Base-by-base conservation (phyloP, 257 asterid genomes). In the Salvia rosmarinus region DNA sequence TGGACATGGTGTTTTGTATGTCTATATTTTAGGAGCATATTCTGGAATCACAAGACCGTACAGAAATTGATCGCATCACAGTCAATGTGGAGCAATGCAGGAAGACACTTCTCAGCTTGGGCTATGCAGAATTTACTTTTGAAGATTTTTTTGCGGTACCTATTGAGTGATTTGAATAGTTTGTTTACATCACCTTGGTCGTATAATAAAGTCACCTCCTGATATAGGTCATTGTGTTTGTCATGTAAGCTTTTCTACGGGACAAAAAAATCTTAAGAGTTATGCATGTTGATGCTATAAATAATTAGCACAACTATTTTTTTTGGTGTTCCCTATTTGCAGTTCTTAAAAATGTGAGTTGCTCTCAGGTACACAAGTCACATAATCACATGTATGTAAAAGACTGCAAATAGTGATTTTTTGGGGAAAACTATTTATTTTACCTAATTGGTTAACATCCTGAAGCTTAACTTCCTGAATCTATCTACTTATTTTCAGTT, bases 101-200 rank as follows among this genome's bases (percentile, higher is more conserved):
- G 78, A 87, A 78, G 82, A 88, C 97, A 59, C 99, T 95, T 64
- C 92, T 78, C 74, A 81, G 83, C 77, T 87, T 95, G 88, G 98
- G 99, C 78, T 85, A 88, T 68, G 87, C 89, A 61, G 99, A 95
- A 81, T 90, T 95, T 76, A 95, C 99, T 32, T 95, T 89, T 78
- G 99, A 95, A 84, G 99, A 95, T 81, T 95, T 88, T 76, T 91
- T 95, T 66, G 56, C 85, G 91, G 98, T 95, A 85, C 60, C 44
- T 42, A 72, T 46, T 10, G 49, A 54, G 44, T 52, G 61, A 52
- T 70, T 73, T 77, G 49, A 64, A 10, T 67, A 16, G 17, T 52
- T 43, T 43, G 17, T 37, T 67, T 77, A 40, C 39, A 35, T 30
- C 30, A 62, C 30, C 47, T 70, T 59, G 61, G 28, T 34, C 17